Base-by-base conservation (phyloP, 2,329 filamentous ascomycete genomes). In the Triangularia setosa region DNA sequence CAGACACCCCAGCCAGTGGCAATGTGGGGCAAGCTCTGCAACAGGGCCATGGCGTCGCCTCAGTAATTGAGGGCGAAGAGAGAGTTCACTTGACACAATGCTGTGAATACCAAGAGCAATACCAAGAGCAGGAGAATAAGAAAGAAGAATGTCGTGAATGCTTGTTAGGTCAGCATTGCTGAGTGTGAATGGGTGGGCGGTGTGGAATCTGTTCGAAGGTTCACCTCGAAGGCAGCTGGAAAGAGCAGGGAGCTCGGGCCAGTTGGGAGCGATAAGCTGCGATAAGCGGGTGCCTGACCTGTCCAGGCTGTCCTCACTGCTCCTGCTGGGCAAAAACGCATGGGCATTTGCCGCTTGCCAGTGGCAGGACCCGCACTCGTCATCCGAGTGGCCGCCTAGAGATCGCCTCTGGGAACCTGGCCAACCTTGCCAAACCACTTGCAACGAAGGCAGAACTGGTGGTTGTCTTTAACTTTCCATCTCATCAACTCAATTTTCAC, bases 371-470 rank as follows among this genome's bases (percentile, higher is more conserved):
- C 69, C 68, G 65, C 67, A 70, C 67, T 74, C 73, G 73, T 75
- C 73, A 75, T 74, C 71, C 70, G 61, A 69, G 67, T 72, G 67
- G 72, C 71, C 71, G 72, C 73, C 73, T 74, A 66, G 64, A 48
- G 40, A 69, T 64, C 62, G 59, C 64, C 61, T 58, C 66, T 66
- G 66, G 60, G 63, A 64, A 66, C 63, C 67, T 61, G 62, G 64
- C 61, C 65, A 66, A 67, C 63, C 64, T 65, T 59, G 62, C 64
- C 40, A 62, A 48, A 67, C 66, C 54, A 54, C 60, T 58, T 48
- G 57, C 64, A 64, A 54, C 48, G 64, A 53, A 58, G 61, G 56
- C 33, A 61, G 60, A 62, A 40, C 58, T 62, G 62, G 60, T 44
- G 65, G 40, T 48, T n/a, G 28, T 52, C 28, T 25, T 35, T 44